Base-by-base conservation (phyloP, 768 basidiomycete genomes). In the Mycena floridula region DNA sequence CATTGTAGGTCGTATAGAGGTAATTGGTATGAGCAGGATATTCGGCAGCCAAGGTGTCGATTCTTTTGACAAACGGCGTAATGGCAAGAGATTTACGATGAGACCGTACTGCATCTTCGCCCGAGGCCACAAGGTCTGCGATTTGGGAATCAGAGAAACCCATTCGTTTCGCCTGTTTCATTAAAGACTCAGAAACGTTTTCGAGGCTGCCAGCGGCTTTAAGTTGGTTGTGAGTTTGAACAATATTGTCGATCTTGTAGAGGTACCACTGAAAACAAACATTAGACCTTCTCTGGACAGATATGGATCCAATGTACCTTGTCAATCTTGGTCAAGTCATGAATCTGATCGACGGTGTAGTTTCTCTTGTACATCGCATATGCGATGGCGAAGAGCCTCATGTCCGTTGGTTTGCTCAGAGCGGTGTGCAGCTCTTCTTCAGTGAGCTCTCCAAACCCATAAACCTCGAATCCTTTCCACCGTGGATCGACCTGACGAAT, bases 1-100 rank as follows among this genome's bases (percentile, higher is more conserved):
- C 96, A 56, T 98, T 97, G 74, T 98, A 99, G 16, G 96, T 98
- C 16, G 95, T 98, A 69, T 98, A 99, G 46, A 99, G 85, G 67
- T 98, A 98, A 72, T 98, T 98, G 52, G 96, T 99, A 64, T 94
- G 85, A 1, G 96, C 96, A 21, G 96, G 96, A 70, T 87, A 99
- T 65, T 99, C 96, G 48, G 96, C 96, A 23, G 96, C 96, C 47
- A 99, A 80, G 11, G 96, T 99, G 65, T 99, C 96, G 65, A 99
- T 98, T 53, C 94, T 89, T 68, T 99, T 99, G 62, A 99, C 96
- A 65, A 93, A 98, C 27, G 96, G 96, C 5, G 86, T 95, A 56
- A 99, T 81, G 35, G 84, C 81, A 52, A 89, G 71, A 3, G 81
- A 77, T 69, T 98, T 98, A 52, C 96, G 83, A 60, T 84, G 74